Evolutionary conservation across 23 red algal genomes (phyloP), one percentile per base, ranked within the genome.

Genomic region (Gracilaria vermiculophylla): DNA sequence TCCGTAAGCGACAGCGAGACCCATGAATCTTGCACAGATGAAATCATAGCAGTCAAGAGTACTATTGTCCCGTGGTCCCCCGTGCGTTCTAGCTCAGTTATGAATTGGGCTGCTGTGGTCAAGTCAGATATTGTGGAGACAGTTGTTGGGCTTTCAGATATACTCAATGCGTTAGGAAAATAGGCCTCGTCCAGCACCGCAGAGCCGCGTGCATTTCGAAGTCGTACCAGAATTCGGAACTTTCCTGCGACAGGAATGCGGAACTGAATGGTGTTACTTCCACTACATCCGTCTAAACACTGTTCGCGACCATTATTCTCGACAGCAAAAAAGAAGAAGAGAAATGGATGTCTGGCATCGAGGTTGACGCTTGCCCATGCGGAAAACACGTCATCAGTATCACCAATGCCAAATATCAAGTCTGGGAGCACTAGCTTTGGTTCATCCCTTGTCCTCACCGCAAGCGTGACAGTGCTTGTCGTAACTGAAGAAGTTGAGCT

Each of bases 261-360:
- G 51, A 91, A 91, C 58, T 91, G 87, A 37, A 91, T 66, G 27
- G 55, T 66, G 14, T 16, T 50, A 43, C 60, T 52, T 56, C 87
- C 87, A 81, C 87, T 81, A 34, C 87, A 91, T 51, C 87, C 87
- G 61, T 91, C 76, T 27, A 91, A 39, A 72, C 87, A 91, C 24
- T 72, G 62, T 17, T 80, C 73, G 19, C 76, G 70, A 53, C 87
- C 87, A 71, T 71, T 47, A 1, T 54, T 15, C 34, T 69, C 45
- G 53, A 91, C 76, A 32, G 76, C 51, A 50, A 69, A 91, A 36
- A 91, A 91, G 51, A 55, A 91, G 75, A 76, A 91, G 28, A 61
- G 49, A 49, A 91, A 91, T 49, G 51, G 53, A 74, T 80, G 44
- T 2, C 53, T 53, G 1, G 58, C 37, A 70, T 91, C 87, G 6